Evolutionary conservation across 495 filamentous ascomycete species (phyloP).

Genomic region (Pyronema domesticum): DNA sequence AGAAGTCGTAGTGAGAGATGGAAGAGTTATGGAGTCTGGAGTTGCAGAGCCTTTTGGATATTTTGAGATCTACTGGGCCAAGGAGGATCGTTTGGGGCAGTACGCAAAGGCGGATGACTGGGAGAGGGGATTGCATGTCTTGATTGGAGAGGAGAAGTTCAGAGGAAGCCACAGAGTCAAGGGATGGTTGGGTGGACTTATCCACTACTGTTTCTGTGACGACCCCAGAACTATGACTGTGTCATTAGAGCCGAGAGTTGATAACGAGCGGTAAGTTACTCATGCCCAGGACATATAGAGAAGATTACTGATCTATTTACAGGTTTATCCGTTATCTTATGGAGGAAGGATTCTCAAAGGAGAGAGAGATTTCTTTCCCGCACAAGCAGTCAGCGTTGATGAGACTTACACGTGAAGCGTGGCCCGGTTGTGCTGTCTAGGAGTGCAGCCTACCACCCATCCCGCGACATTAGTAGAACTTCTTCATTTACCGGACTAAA

Average conservation of each 20-base stretch:
- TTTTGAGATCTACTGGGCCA: conserved; percentile 97
- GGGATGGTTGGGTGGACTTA: conserved; percentile 66
- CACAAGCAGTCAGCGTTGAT: conserved; percentile 87
- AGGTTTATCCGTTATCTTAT: conserved; percentile 68
- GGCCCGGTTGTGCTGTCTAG: conserved; percentile 44
- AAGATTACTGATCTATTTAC: not conserved
- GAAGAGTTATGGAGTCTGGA: not conserved
- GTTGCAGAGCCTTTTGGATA: conserved; percentile 80
- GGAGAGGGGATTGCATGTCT: conserved; percentile 71
- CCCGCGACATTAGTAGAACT: too few species aligned
- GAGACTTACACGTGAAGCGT: conserved; percentile 62
- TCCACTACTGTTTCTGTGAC: conserved; percentile 55
- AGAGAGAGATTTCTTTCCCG: conserved; percentile 71
- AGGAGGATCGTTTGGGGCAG: conserved; percentile 63
- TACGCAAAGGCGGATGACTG: conserved; percentile 45
- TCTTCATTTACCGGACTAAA: too few species aligned
- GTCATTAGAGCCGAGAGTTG: conserved; percentile 74
- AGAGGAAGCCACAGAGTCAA: conserved; percentile 55
- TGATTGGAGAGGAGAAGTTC: conserved; percentile 88
- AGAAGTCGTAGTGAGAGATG: conserved; percentile 5
- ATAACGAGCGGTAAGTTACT: conserved; percentile 62
- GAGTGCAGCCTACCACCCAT: too few species aligned
- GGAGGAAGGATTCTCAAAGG: conserved; percentile 65
- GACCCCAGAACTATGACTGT: conserved; percentile 71
- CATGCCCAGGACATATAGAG: not conserved